Evolutionary conservation across 148 eudicot species (phyloP).

Genomic region (Amaranthus cruentus): DNA sequence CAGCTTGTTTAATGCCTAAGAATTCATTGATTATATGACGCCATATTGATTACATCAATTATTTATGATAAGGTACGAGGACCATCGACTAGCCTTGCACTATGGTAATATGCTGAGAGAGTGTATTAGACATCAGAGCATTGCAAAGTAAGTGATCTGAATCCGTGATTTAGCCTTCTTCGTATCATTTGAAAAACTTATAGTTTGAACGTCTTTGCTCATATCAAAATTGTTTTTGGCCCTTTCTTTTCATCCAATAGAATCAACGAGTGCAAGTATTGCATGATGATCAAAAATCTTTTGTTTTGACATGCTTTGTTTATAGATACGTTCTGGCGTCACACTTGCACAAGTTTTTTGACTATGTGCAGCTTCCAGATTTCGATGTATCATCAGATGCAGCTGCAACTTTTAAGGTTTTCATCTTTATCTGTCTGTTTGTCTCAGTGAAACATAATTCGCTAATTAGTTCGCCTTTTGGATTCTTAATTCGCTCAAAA

Average conservation of each 20-base stretch:
- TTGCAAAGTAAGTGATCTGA: slow-evolving; percentile 35
- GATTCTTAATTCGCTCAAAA: too few relatives aligned
- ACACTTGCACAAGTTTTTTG: slow-evolving; percentile 57
- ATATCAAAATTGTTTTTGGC: too few relatives aligned
- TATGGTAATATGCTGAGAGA: slow-evolving; percentile 49
- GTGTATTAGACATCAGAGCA: slow-evolving; percentile 50
- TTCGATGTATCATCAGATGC: slow-evolving; percentile 81
- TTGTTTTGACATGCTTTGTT: not conserved
- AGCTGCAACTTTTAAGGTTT: slow-evolving; percentile 65
- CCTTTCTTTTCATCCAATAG: too few relatives aligned
- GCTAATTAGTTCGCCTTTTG: too few relatives aligned
- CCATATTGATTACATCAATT: not conserved
- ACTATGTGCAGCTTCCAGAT: slow-evolving; percentile 56
- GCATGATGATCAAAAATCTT: not conserved
- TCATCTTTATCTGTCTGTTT: not conserved
- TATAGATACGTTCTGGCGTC: slow-evolving; percentile 56
- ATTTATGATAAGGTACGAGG: slow-evolving; percentile 32
- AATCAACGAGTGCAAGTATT: too few relatives aligned
- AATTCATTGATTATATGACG: too few relatives aligned
- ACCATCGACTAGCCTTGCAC: slow-evolving; percentile 33
- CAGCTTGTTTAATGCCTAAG: not conserved
- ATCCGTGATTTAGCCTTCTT: too few relatives aligned
- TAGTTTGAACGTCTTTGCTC: too few relatives aligned
- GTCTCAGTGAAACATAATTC: not conserved
- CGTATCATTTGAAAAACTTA: too few relatives aligned